Base-by-base conservation (phyloP, 2,329 filamentous ascomycete species). In the Colletotrichum sp. region DNA sequence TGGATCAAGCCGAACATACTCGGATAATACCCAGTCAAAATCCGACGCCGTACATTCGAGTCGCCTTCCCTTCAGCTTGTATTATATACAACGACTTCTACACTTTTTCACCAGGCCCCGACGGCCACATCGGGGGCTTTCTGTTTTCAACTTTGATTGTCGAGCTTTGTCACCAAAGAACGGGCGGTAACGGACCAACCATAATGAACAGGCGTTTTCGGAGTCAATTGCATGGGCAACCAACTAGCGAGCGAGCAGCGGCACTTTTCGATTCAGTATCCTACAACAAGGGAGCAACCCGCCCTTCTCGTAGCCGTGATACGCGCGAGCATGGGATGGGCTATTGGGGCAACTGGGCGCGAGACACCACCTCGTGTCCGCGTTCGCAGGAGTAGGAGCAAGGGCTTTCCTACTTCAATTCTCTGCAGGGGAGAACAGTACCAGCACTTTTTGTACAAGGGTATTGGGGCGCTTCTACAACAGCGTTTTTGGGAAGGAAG, bases 191-290 rank as follows among this genome's bases (percentile, higher is more conserved):
- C 48, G 71, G 70, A 63, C 74, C 74, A 68, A 63, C 30, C 65
- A 74, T 76, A 69, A 76, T 76, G 74, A 76, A 52, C 28, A 69
- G 74, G 74, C 74, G 74, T 76, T 76, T 69, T 74, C 63, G 74
- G 74, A 74, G 74, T 76, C 55, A 28, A 75, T 52, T 69, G 70
- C 74, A 76, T 73, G 71, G 71, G 13, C 64, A 69, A 69, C 65
- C 59, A 73, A 64, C 32, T 48, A 76, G 74, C 74, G 74, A 76
- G 74, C 74, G 71, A 76, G 74, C 70, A 65, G 74, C 65, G 74
- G 65, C 74, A 76, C 70, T 69, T 73, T 75, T 68, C 59, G 32
- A 69, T 74, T 69, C 70, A 34, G 70, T 52, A 74, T 66, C 59
- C 71, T 69, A 60, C 44, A 12, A 65, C 28, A 73, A 36, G 11